A percentile compares a stretch with the other conserved stretches of the same genome.
Evolutionary conservation across 106 monocot species (phyloP).

Genomic region (Dendrobium chrysotoxum): DNA sequence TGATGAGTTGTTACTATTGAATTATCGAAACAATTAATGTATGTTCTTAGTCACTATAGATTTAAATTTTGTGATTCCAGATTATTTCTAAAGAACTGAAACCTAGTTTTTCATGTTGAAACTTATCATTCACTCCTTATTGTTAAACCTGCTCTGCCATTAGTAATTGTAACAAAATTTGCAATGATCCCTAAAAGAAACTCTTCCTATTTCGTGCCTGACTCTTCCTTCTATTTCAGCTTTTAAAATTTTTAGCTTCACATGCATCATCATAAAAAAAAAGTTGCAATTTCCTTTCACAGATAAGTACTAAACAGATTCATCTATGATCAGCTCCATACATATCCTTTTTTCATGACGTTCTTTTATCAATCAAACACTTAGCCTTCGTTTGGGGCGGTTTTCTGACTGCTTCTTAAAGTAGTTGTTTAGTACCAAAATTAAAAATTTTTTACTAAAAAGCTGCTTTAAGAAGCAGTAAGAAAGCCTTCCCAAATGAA

Average conservation of each 20-base stretch:
- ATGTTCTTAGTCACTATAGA: background rate
- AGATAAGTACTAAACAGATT: background rate
- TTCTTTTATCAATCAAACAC: background rate
- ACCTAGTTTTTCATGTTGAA: background rate
- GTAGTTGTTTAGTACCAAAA: too few relatives aligned
- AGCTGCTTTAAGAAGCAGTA: too few relatives aligned
- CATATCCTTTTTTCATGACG: background rate
- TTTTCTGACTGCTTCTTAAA: too few relatives aligned
- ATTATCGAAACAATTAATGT: background rate
- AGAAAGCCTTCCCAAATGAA: too few relatives aligned
- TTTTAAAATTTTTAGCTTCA: background rate
- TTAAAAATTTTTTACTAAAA: too few relatives aligned
- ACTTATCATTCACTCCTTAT: background rate
- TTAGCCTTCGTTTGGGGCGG: too few relatives aligned
- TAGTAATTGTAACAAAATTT: background rate
- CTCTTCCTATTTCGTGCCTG: background rate
- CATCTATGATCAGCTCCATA: background rate
- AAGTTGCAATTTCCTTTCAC: background rate
- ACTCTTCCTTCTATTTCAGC: background rate
- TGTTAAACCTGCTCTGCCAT: background rate
- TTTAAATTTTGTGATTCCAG: constrained; percentile 5
- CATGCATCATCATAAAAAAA: background rate
- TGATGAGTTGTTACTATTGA: background rate
- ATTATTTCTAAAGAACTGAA: background rate
- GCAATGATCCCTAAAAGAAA: background rate